A percentile compares a stretch with the other conserved stretches of the same genome.
These are phyloP conservation scores for Pichia sorboxylosa DNA, from an alignment of 1,139 yeast species.

Conservation along the genomic window DNA sequence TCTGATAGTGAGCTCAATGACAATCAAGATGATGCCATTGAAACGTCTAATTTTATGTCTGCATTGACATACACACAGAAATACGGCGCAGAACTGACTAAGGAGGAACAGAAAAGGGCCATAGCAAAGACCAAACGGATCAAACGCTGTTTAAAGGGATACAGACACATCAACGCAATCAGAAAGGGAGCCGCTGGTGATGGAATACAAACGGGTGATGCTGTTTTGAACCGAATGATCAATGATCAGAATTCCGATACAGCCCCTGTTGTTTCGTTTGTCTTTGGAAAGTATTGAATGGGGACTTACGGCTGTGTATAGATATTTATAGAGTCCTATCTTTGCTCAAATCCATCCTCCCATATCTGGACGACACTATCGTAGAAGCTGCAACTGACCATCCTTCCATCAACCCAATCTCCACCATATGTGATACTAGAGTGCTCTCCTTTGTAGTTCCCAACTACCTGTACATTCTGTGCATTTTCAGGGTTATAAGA, in stretches of 20 bases:
- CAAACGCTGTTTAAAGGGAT: conserved; percentile 45
- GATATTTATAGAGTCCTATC: background rate
- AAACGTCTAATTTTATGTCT: conserved; percentile 14
- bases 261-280: conserved; percentile 15
- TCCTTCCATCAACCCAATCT: conserved; percentile 53
- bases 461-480: conserved; percentile 32
- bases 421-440: conserved; percentile 94
- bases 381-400: conserved; percentile 83
- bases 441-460: conserved; percentile 58
- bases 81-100: conserved; percentile 11
- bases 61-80: conserved; percentile 32
- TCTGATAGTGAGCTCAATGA: conserved; percentile 1
- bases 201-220: conserved; percentile 16
- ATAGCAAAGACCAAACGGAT: conserved; percentile 13
- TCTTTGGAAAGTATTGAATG: conserved; percentile 16
- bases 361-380: conserved; percentile 73
- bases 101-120: conserved; percentile 12
- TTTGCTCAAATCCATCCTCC: conserved; percentile 25
- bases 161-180: conserved; percentile 47
- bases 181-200: background rate
- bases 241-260: conserved; percentile 14
- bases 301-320: background rate
- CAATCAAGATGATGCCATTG: conserved; percentile 14
- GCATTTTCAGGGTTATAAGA: conserved; percentile 22
- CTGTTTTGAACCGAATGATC: conserved; percentile 17